Evolutionary conservation across 2,329 filamentous ascomycete species (phyloP).

Genomic region (Neodidymelliopsis sp.): DNA sequence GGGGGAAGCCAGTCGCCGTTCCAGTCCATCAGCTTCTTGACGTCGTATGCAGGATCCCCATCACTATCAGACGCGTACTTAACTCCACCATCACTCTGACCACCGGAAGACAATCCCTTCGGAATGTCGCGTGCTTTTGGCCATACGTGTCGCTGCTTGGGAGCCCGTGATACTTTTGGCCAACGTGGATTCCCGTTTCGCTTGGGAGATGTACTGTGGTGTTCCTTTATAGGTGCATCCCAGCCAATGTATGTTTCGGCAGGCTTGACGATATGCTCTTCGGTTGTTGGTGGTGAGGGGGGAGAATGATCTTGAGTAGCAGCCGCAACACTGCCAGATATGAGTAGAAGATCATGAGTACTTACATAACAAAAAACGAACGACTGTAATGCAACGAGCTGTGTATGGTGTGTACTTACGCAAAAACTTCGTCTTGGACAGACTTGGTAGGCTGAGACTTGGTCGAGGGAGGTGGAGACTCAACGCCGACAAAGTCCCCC

Average conservation of each 20-base stretch:
- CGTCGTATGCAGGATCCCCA: constrained; percentile 44
- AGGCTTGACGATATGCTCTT: background rate
- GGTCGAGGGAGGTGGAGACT: constrained; percentile 9
- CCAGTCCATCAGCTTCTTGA: constrained; percentile 53
- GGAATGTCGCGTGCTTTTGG: constrained; percentile 40
- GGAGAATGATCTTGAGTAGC: background rate
- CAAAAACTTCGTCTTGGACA: background rate
- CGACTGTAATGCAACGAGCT: too few relatives aligned
- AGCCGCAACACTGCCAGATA: background rate
- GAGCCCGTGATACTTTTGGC: constrained; percentile 12
- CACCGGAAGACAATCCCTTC: constrained; percentile 21
- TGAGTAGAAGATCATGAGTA: too few relatives aligned
- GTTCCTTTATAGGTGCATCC: constrained; percentile 14
- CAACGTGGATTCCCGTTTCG: constrained; percentile 23
- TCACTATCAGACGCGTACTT: constrained; percentile 36
- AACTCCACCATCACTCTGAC: constrained; percentile 35
- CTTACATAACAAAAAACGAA: too few relatives aligned
- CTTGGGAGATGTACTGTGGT: constrained; percentile 3
- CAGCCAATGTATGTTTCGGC: constrained; percentile 11
- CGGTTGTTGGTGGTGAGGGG: constrained; percentile 13
- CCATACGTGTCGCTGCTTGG: constrained; percentile 30
- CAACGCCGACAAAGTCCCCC: background rate
- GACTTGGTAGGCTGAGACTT: constrained; percentile 12
- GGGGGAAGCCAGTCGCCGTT: constrained; percentile 56
- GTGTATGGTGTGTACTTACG: constrained; percentile 1